Base-by-base conservation (phyloP, 768 basidiomycete genomes). In the Gyrodon lividus region DNA sequence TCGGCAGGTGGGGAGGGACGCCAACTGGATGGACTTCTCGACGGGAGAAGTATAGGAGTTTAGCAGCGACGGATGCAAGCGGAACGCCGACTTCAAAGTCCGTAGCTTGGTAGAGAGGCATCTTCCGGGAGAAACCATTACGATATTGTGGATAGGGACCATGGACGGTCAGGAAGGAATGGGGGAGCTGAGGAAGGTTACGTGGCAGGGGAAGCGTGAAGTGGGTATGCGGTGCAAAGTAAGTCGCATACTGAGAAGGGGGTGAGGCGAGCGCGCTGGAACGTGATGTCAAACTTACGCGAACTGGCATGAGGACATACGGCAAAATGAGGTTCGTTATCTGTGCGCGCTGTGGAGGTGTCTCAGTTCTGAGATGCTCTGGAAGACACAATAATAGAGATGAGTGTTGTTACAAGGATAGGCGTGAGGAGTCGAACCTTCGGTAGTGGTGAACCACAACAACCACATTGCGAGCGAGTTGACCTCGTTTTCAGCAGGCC, bases 151-250 rank as follows among this genome's bases (percentile, higher is more conserved):
- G 83, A 56, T 76, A 83, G 20, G 61, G 63, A 0, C 81, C 80
- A 43, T 81, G 78, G 0, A 57, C 64, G 4, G 74, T 72, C 23
- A 60, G 41, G 42, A 73, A 54, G 2, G 74, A 70, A 46, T 63
- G 59, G 24, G 67, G 59, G 16, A 43, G 54, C 14, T 59, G 52
- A 3, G 46, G 37, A 23, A 45, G 37, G 50, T 56, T 55, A 45
- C 50, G 47, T 1, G 58, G 46, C 28, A 83, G 71, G 0, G 87
- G 86, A 31, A 89, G 68, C 48, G 65, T 28, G 60, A 76, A 83
- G 60, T 87, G 83, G 49, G 79, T 72, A 14, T 85, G 81, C 0
- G 88, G 86, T 0, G 84, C 84, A 37, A 79, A 71, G 34, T 81
- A 73, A 4, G 79, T 65, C 1, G 82, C 69, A 60, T 87, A 89